Evolutionary conservation across 2,329 filamentous ascomycete species (phyloP).

Genomic region (Lasiodiplodia theobromae): DNA sequence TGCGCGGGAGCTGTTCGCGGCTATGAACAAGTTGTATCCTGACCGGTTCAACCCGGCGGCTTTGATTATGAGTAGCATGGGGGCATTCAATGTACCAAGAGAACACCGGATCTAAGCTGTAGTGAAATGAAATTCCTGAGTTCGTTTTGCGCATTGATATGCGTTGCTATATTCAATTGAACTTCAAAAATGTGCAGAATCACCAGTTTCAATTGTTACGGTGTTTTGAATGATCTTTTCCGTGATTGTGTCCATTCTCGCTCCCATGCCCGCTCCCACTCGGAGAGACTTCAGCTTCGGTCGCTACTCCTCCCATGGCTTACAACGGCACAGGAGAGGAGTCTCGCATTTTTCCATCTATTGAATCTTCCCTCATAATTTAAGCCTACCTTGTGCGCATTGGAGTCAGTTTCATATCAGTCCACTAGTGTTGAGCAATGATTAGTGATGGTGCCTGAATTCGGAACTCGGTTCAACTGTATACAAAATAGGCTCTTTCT

Average conservation of each 20-base stretch:
- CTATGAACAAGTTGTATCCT: constrained; percentile 33
- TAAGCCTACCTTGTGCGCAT: too few species aligned
- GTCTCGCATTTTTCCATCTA: background rate
- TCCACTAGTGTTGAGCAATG: background rate
- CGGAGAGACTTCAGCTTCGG: background rate
- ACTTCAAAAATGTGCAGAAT: too few species aligned
- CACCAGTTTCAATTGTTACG: too few species aligned
- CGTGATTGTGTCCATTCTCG: too few species aligned
- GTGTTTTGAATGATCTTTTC: too few species aligned
- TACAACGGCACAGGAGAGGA: background rate
- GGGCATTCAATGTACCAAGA: constrained; percentile 3
- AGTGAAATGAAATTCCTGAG: background rate
- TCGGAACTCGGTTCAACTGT: background rate
- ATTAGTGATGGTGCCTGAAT: background rate
- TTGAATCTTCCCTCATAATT: background rate
- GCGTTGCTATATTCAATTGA: too few species aligned
- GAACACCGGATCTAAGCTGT: background rate
- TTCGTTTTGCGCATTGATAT: background rate
- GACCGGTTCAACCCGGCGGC: constrained; percentile 32
- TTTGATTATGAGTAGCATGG: constrained; percentile 27
- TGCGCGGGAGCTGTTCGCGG: constrained; percentile 26
- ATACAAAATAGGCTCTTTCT: background rate
- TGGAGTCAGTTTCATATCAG: background rate
- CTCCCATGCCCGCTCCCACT: too few species aligned
- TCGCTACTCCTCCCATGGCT: background rate